phyloP scores from a whole-genome alignment of 441 rosid genomes.

The Corymbia citriodora region DNA sequence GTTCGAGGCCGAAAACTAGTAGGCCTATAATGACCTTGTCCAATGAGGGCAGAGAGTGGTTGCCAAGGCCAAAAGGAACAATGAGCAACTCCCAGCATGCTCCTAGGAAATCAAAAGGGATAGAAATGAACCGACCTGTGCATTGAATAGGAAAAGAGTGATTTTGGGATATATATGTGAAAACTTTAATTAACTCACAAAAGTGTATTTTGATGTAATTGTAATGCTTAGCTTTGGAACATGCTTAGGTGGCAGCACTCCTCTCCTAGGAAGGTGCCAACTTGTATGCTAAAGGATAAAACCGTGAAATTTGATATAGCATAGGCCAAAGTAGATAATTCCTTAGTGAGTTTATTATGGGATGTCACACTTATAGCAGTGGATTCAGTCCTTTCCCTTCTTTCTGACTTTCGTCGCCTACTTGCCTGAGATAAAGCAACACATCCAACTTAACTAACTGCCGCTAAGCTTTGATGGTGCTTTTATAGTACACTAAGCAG shows the following conservation, averaged over 20 bases:
- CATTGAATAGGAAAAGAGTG: background rate
- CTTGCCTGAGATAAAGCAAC: background rate
- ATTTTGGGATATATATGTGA: too few species aligned
- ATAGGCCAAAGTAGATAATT: fast-evolving
- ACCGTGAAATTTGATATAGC: background rate
- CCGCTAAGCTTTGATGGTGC: background rate
- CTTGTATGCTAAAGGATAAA: background rate
- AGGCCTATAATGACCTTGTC: fast-evolving
- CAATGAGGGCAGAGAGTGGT: background rate
- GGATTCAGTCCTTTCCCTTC: background rate
- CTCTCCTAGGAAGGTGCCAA: background rate
- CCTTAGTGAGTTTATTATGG: background rate
- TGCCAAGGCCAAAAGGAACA: background rate
- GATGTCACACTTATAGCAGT: background rate
- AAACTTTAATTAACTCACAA: background rate
- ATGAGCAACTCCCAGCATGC: fast-evolving
- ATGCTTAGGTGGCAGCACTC: background rate
- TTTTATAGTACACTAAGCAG: background rate
- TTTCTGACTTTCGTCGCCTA: background rate
- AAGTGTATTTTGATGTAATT: too few species aligned
- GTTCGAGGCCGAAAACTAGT: background rate
- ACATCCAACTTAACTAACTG: background rate
- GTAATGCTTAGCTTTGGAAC: background rate
- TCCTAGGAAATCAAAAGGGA: too few species aligned
- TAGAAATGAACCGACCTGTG: background rate